These are phyloP conservation scores for Mortierella sp. DNA, from an alignment of 371 early-diverging fungal species.

Conservation along the genomic window DNA sequence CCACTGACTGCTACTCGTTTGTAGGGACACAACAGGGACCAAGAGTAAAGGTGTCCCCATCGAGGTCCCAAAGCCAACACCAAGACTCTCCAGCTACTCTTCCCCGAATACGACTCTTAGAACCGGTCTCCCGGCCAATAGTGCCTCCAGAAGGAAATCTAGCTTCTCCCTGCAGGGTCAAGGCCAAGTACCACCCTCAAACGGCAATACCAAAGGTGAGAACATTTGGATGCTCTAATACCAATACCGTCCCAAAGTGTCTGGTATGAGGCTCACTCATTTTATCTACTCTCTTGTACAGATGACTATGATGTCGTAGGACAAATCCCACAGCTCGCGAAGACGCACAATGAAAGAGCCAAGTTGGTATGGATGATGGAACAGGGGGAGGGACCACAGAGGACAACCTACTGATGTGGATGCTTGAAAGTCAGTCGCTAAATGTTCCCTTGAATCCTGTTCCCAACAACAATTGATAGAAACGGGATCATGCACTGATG, in stretches of 20 bases:
- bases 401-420: not conserved
- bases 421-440: not conserved
- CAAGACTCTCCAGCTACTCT: conserved; percentile 13
- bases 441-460: not conserved
- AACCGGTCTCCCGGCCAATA: conserved; percentile 22
- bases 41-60: conserved; percentile 36
- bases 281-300: not conserved
- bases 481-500: conserved; percentile 6
- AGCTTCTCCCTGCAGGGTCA: conserved; percentile 8
- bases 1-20: not conserved
- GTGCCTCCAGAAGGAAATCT: conserved; percentile 13
- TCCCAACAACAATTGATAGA: conserved; percentile 4
- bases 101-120: conserved; percentile 16
- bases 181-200: conserved; percentile 1
- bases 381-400: not conserved
- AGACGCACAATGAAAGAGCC: conserved; percentile 1
- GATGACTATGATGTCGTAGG: conserved; percentile 23
- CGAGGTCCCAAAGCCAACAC: conserved; percentile 19
- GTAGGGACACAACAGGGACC: conserved; percentile 1
- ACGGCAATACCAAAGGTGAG: conserved; percentile 5
- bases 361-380: conserved; percentile 14
- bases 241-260: no score
- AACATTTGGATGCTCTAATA: no score
- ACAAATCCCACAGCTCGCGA: not conserved
- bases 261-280: not conserved